phyloP scores from a whole-genome alignment of 2,329 filamentous ascomycete genomes.

The Botryosphaeria dothidea region DNA sequence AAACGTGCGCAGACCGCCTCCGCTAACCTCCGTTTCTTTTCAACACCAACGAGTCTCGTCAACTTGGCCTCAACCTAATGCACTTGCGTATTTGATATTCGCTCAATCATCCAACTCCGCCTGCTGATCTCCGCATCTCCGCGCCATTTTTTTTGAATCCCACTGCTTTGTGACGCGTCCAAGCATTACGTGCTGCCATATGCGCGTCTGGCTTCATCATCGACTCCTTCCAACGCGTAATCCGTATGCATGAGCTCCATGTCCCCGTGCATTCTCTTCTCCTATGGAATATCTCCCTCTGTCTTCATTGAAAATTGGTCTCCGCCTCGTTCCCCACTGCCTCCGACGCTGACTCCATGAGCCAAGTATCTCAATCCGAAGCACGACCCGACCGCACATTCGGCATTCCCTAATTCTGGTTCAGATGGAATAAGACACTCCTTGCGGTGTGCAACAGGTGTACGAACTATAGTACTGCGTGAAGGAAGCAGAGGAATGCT shows the following conservation, averaged over 20 bases:
- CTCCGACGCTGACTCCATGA: too few species aligned
- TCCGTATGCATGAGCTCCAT: not conserved
- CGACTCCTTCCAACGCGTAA: not conserved
- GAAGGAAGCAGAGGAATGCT: too few species aligned
- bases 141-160: not conserved
- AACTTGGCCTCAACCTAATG: not conserved
- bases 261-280: not conserved
- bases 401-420: too few species aligned
- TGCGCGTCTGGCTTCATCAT: not conserved
- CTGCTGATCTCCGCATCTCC: not conserved
- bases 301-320: too few species aligned
- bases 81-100: not conserved
- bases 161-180: not conserved
- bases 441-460: too few species aligned
- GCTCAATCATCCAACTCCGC: not conserved
- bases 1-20: conserved; percentile 9
- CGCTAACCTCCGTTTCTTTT: not conserved
- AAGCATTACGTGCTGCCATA: not conserved
- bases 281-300: not conserved
- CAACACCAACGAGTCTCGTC: conserved; percentile 1
- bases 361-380: too few species aligned
- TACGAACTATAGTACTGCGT: too few species aligned
- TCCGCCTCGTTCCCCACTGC: too few species aligned
- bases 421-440: too few species aligned
- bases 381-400: too few species aligned